A percentile compares a stretch with the other conserved stretches of the same genome.
These are phyloP conservation scores for Peziza echinospora DNA, from an alignment of 495 filamentous ascomycete species.

Conservation along the genomic window DNA sequence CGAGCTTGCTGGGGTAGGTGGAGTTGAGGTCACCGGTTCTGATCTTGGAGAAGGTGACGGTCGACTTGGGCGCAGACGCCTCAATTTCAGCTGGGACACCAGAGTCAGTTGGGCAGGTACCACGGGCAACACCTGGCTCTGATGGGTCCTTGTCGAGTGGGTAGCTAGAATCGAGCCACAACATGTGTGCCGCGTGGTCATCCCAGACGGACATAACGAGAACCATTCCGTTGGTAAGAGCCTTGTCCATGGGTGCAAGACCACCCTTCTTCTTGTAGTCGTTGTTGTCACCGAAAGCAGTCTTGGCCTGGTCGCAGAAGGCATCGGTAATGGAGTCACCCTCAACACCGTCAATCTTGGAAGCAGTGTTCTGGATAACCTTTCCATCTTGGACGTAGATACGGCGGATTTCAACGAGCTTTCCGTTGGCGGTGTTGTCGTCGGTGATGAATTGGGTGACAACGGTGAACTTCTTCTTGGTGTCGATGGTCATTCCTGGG, in stretches of 20 bases:
- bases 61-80: constrained; percentile 20
- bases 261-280: constrained; percentile 35
- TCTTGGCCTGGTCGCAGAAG: constrained; percentile 41
- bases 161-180: constrained; percentile 65
- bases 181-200: constrained; percentile 55
- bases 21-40: constrained; percentile 29
- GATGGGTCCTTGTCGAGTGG: constrained; percentile 31
- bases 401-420: constrained; percentile 41
- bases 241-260: constrained; percentile 32
- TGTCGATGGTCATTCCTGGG: constrained; percentile 37
- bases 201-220: constrained; percentile 51
- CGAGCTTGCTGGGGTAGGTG: too few relatives aligned
- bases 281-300: constrained; percentile 36
- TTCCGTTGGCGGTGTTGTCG: constrained; percentile 28
- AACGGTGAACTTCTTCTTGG: constrained; percentile 39
- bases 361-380: constrained; percentile 36
- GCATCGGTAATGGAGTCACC: constrained; percentile 36
- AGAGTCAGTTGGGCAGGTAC: constrained; percentile 27
- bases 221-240: constrained; percentile 37
- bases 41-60: constrained; percentile 33
- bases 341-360: constrained; percentile 24
- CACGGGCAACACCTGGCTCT: constrained; percentile 32
- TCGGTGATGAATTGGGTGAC: constrained; percentile 48
- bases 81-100: constrained; percentile 26
- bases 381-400: constrained; percentile 50